phyloP scores from a whole-genome alignment of 208 protist genomes.

The Tritrichomonas foetus region DNA sequence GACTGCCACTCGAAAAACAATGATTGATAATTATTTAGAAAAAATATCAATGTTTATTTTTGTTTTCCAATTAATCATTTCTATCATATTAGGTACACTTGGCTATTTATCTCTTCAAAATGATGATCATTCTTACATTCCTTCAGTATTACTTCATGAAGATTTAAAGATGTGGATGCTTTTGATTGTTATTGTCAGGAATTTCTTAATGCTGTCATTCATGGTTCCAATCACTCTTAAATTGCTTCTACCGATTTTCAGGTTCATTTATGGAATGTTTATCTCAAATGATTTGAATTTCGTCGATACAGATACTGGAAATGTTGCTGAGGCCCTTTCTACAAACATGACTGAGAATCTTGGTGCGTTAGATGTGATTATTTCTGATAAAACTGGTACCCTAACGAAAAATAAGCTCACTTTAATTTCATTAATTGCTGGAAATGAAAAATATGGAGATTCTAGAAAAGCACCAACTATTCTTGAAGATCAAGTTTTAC shows the following conservation, averaged over 20 bases:
- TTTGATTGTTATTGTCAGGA: neutral
- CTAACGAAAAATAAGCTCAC: constrained; percentile 62
- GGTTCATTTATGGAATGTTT: neutral
- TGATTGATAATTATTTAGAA: constrained; percentile 13
- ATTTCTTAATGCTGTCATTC: neutral
- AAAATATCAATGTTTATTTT: constrained; percentile 12
- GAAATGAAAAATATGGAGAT: neutral
- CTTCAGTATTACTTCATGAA: too few relatives aligned
- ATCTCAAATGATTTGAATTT: neutral
- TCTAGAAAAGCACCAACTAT: neutral
- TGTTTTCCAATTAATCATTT: neutral
- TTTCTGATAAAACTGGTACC: constrained; percentile 68
- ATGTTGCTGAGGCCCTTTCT: neutral
- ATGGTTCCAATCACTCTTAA: neutral
- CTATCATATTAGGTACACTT: neutral
- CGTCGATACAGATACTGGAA: neutral
- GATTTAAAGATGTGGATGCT: neutral
- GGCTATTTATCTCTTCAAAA: neutral
- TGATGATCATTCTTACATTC: too few relatives aligned
- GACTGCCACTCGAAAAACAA: neutral
- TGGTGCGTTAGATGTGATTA: constrained; percentile 61
- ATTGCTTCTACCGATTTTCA: neutral
- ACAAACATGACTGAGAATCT: constrained; percentile 49
- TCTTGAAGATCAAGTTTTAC: neutral
- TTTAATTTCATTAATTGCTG: neutral